These are phyloP conservation scores for Lecanosticta acicola DNA, from an alignment of 2,329 filamentous ascomycete genomes.

Conservation along the genomic window DNA sequence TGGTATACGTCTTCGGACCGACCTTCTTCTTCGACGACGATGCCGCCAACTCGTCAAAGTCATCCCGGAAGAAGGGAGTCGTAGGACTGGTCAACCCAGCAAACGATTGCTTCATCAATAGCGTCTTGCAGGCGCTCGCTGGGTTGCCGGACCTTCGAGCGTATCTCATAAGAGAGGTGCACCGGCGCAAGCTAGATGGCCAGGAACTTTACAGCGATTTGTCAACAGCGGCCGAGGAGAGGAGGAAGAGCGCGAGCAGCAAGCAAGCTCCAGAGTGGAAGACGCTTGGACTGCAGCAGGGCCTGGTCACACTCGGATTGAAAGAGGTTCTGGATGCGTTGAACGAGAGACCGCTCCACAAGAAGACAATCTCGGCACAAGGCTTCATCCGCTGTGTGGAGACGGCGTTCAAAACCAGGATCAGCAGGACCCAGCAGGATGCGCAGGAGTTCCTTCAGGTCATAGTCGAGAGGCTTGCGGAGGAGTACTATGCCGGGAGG, in stretches of 20 bases:
- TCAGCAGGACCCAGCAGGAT: slow-evolving; percentile 93
- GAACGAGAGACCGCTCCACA: slow-evolving; percentile 89
- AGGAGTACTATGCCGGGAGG: slow-evolving; percentile 85
- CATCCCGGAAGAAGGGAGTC: slow-evolving; percentile 72
- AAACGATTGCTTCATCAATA: slow-evolving; percentile 84
- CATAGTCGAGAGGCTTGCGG: slow-evolving; percentile 82
- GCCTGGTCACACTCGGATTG: slow-evolving; percentile 75
- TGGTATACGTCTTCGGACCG: slow-evolving; percentile 97
- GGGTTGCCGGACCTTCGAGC: slow-evolving; percentile 82
- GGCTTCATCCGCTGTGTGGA: slow-evolving; percentile 80
- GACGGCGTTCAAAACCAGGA: slow-evolving; percentile 77
- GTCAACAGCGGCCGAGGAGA: slow-evolving; percentile 48
- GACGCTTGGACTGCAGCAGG: slow-evolving; percentile 62
- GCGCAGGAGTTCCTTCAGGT: slow-evolving; percentile 96
- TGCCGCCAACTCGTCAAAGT: slow-evolving; percentile 50
- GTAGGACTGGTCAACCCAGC: slow-evolving; percentile 86
- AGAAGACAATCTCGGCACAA: slow-evolving; percentile 86
- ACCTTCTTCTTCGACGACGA: slow-evolving; percentile 92
- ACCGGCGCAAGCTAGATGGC: slow-evolving; percentile 75
- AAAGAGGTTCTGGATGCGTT: slow-evolving; percentile 89
- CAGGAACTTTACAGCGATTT: slow-evolving; percentile 66
- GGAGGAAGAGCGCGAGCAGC: slow-evolving; percentile 48
- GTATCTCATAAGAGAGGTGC: slow-evolving; percentile 87
- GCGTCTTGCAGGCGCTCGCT: slow-evolving; percentile 85
- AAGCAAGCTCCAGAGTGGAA: slow-evolving; percentile 41